These are phyloP conservation scores for Pythium dissotocum DNA, from an alignment of 352 stramenopile species.

Conservation along the genomic window DNA sequence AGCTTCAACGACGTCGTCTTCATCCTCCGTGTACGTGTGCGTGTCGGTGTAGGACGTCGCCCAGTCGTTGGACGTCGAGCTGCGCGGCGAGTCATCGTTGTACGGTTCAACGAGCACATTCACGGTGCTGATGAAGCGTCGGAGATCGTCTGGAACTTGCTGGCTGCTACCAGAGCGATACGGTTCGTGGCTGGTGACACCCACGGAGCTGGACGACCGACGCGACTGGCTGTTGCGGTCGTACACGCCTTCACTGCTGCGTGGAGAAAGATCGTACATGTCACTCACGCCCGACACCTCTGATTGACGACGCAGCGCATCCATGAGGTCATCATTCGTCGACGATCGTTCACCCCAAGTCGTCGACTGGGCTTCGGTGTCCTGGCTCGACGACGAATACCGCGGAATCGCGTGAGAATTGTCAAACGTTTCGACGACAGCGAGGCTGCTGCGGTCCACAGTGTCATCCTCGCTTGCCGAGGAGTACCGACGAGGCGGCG, in stretches of 20 bases:
- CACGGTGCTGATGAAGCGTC: conserved; percentile 20
- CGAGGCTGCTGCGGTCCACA: conserved; percentile 22
- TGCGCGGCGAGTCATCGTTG: conserved; percentile 21
- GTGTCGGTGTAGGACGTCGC: not conserved
- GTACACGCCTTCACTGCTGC: conserved; percentile 15
- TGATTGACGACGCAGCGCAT: conserved; percentile 19
- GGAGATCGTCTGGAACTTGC: not conserved
- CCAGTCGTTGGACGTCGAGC: conserved; percentile 7
- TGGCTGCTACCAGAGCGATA: not conserved
- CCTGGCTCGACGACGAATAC: conserved; percentile 16
- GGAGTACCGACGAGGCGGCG: conserved; percentile 15
- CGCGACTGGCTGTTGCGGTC: conserved; percentile 4
- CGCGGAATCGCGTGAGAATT: conserved; percentile 8
- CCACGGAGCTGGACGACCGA: not conserved
- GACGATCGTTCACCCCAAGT: conserved; percentile 22
- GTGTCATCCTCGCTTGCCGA: conserved; percentile 28
- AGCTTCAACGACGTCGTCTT: conserved; percentile 5
- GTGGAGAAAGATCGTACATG: conserved; percentile 27
- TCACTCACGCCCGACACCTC: conserved; percentile 23
- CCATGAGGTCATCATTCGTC: conserved; percentile 23
- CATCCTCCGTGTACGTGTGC: not conserved
- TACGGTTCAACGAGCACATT: conserved; percentile 26
- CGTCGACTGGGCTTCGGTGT: conserved; percentile 13
- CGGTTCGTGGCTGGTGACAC: not conserved
- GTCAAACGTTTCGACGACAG: conserved; percentile 9